These are phyloP conservation scores for Entonaema liquescens DNA, from an alignment of 495 filamentous ascomycete species.

Conservation along the genomic window DNA sequence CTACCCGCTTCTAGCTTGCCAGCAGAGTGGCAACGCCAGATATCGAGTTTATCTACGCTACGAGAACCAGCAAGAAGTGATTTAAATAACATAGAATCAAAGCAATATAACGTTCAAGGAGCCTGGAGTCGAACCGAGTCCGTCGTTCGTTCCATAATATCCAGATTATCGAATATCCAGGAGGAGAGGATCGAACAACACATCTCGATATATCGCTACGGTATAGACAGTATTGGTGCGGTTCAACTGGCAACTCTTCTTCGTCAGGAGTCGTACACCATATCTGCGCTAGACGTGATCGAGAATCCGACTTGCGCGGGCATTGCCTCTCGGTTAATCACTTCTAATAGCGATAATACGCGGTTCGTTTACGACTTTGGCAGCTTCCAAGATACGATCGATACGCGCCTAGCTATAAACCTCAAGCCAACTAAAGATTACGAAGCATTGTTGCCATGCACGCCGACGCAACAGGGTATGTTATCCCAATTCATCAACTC, in stretches of 20 bases:
- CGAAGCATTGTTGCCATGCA: slow-evolving; percentile 68
- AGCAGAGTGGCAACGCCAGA: slow-evolving; percentile 23
- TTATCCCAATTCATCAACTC: slow-evolving; percentile 67
- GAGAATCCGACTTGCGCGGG: slow-evolving; percentile 63
- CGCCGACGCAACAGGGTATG: slow-evolving; percentile 70
- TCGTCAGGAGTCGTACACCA: slow-evolving; percentile 61
- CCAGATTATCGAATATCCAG: slow-evolving; percentile 60
- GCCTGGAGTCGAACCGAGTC: slow-evolving; percentile 61
- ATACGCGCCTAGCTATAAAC: slow-evolving; percentile 31
- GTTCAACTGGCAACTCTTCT: slow-evolving; percentile 77
- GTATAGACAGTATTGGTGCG: slow-evolving; percentile 87
- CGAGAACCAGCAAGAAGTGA: background rate
- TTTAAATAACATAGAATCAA: background rate
- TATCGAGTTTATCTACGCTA: slow-evolving; percentile 16
- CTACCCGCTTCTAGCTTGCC: slow-evolving; percentile 19
- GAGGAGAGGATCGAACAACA: slow-evolving; percentile 63
- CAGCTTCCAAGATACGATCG: slow-evolving; percentile 46
- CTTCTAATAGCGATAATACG: slow-evolving; percentile 1
- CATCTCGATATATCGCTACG: slow-evolving; percentile 81
- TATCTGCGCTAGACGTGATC: slow-evolving; percentile 74
- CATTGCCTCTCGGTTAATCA: slow-evolving; percentile 49
- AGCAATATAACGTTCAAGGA: slow-evolving; percentile 9
- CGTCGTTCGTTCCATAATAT: slow-evolving; percentile 64
- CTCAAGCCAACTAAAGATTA: slow-evolving; percentile 28
- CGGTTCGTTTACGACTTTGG: slow-evolving; percentile 57